Evolutionary conservation across 1,139 yeast genomes (phyloP).

Genomic region (Yamadazyma songkhlaensis): DNA sequence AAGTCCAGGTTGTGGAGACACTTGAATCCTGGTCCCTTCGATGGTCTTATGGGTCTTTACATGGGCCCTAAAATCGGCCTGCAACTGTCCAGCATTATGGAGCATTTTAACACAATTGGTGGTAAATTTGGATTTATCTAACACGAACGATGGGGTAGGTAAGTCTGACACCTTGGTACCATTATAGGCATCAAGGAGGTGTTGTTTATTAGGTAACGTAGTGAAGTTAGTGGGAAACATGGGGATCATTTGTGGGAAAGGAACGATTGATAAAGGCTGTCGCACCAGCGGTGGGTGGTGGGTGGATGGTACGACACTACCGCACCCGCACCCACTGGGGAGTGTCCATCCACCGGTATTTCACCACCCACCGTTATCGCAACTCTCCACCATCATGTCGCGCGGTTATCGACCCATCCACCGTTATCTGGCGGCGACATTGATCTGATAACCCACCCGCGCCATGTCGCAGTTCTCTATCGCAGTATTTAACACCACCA

Average conservation of each 20-base stretch:
- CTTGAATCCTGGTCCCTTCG: constrained; percentile 23
- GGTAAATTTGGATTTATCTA: constrained; percentile 22
- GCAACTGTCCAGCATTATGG: constrained; percentile 22
- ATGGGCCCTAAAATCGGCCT: constrained; percentile 58
- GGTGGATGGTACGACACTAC: no score
- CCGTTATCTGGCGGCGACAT: no score
- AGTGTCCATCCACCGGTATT: neutral
- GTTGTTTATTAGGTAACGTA: constrained; percentile 22
- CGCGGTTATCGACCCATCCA: no score
- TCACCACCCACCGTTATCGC: neutral
- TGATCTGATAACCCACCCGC: no score
- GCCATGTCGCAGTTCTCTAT: no score
- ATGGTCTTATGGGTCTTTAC: constrained; percentile 69
- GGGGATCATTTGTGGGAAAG: no score
- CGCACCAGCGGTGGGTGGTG: no score
- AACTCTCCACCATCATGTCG: no score
- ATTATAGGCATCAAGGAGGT: constrained; percentile 19
- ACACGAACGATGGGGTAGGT: constrained; percentile 37
- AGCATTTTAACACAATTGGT: constrained; percentile 32
- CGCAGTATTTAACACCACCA: no score
- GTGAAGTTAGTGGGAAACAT: constrained; percentile 17
- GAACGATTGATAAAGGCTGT: no score
- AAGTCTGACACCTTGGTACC: constrained; percentile 28
- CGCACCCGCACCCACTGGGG: no score
- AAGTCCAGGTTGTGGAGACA: constrained; percentile 27